Conservation (phyloP, 768 basidiomycete species). For the Leccinum truebloodii region DNA sequence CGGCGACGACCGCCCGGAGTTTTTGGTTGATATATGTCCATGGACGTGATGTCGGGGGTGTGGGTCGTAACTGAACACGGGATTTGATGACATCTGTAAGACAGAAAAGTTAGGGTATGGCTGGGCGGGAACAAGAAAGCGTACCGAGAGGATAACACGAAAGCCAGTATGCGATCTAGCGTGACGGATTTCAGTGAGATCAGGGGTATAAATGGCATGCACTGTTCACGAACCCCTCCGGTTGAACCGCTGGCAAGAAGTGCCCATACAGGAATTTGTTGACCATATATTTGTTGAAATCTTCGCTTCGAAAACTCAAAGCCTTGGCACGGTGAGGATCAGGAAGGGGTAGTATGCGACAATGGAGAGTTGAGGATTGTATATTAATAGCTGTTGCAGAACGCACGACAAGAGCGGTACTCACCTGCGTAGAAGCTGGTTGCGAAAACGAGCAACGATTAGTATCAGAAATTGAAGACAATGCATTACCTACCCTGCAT, state of each 20-base stretch:
- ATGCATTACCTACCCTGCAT: conserved; percentile 60
- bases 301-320: conserved; percentile 89
- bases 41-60: conserved; percentile 73
- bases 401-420: not conserved
- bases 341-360: not conserved
- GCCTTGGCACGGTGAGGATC: conserved; percentile 38
- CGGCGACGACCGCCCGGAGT: conserved; percentile 61
- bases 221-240: conserved; percentile 61
- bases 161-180: conserved; percentile 65
- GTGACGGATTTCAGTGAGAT: not conserved
- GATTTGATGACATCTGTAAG: conserved; percentile 85
- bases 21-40: conserved; percentile 77
- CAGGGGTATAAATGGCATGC: not conserved
- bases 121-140: not conserved
- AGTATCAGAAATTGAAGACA: not conserved
- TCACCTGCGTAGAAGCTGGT: conserved; percentile 69
- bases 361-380: not conserved
- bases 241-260: conserved; percentile 80
- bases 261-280: conserved; percentile 80
- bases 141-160: conserved; percentile 86
- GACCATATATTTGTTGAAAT: conserved; percentile 63
- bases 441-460: not conserved
- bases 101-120: not conserved
- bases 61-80: conserved; percentile 75
- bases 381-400: not conserved